These are phyloP conservation scores for Calonectria hongkongensis DNA, from an alignment of 2,329 filamentous ascomycete species.

Conservation along the genomic window DNA sequence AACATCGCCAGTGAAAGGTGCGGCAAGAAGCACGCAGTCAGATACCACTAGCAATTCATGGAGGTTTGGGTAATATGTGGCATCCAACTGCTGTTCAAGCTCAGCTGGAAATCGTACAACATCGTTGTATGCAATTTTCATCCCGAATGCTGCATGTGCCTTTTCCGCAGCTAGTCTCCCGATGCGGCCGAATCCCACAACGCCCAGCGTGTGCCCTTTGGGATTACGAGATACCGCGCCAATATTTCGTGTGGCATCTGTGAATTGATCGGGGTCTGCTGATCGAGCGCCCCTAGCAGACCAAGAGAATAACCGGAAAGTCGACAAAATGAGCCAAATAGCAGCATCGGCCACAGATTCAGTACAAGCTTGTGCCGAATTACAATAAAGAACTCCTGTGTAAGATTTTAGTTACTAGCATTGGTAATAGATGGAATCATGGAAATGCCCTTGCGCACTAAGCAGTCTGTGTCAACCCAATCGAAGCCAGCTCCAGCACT, in stretches of 20 bases:
- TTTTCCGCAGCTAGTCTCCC: slow-evolving; percentile 52
- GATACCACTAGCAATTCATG: slow-evolving; percentile 49
- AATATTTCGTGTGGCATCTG: slow-evolving; percentile 49
- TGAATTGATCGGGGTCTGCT: slow-evolving; percentile 50
- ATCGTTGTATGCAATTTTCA: slow-evolving; percentile 55
- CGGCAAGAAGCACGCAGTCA: slow-evolving; percentile 51
- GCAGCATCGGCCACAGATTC: slow-evolving; percentile 52
- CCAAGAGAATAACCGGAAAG: slow-evolving; percentile 52
- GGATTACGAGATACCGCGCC: slow-evolving; percentile 51
- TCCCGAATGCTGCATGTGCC: slow-evolving; percentile 51
- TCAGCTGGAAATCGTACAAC: slow-evolving; percentile 46
- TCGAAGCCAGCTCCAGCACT: slow-evolving; percentile 53
- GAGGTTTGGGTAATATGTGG: slow-evolving; percentile 44
- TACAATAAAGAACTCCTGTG: slow-evolving; percentile 50
- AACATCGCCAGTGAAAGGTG: slow-evolving; percentile 48
- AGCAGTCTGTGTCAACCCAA: slow-evolving; percentile 51
- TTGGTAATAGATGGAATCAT: not conserved
- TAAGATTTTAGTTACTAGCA: not conserved
- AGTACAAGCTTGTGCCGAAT: slow-evolving; percentile 51
- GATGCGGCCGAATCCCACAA: slow-evolving; percentile 53
- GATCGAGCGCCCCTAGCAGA: slow-evolving; percentile 51
- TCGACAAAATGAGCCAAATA: slow-evolving; percentile 54
- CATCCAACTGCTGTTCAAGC: slow-evolving; percentile 39
- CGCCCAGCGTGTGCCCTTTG: slow-evolving; percentile 48
- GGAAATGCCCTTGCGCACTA: slow-evolving; percentile 46